Base-by-base conservation (phyloP, 768 basidiomycete species). In the Mycena rosella region DNA sequence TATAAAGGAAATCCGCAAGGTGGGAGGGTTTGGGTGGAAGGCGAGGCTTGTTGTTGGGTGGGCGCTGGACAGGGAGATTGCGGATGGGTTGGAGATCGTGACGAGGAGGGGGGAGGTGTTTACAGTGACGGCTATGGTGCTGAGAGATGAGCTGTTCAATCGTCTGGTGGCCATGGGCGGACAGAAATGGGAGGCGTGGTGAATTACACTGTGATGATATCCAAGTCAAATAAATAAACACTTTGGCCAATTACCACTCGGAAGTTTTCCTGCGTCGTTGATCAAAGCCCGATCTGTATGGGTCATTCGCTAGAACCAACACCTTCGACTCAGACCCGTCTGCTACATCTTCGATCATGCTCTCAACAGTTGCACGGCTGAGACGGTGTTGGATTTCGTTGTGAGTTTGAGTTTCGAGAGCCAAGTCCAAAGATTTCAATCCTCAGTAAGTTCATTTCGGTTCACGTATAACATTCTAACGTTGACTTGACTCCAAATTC, bases 1-100 rank as follows among this genome's bases (percentile, higher is more conserved):
- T 59, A 71, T 81, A 32, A 77, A 77, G 70, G 73, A 72, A 71
- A 77, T 74, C 57, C 52, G 77, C 40, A 67, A 79, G 73, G 66
- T 80, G 49, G 81, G 81, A 38, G 80, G 81, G 38, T 76, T 80
- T 47, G 81, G 80, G 44, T 81, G 79, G 78, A 81, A 80, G 76
- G 78, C 75, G n/a, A 77, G 76, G 74, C 65, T 81, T 42, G 70
- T 82, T 30, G 76, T 81, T 26, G 79, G 79, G 26, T 80, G 76
- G 74, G 76, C 75, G 44, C 69, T 74, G 53, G 73, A 74, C 9
- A 66, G 70, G 53, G 77, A 75, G 34, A 72, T 82, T 32, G 67
- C 76, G 44, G 69, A 69, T 54, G 79, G 80, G 15, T 70, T 80
- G 61, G 78, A 79, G 56, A 78, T 76, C 20, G 75, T 75, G 44